Conservation (phyloP, 139 green algal species). For the Mesotaenium endlicherianum region DNA sequence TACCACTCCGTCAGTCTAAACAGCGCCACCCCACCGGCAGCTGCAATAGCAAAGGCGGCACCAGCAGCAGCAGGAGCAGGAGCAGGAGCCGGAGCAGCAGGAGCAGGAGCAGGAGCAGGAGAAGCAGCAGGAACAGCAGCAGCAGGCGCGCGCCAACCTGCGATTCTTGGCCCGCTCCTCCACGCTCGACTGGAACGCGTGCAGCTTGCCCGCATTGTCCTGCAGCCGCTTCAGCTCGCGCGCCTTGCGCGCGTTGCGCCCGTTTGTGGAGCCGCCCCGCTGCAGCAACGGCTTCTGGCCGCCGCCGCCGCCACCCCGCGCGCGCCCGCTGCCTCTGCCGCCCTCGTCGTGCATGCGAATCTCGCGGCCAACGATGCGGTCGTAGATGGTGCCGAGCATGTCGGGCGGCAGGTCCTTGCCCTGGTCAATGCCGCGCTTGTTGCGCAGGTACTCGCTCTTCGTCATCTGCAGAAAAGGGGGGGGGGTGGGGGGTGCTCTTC, state of each 20-base stretch:
- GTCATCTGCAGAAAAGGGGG: conserved; percentile 21
- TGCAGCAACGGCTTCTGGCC: too few relatives aligned
- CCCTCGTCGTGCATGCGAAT: conserved; percentile 60
- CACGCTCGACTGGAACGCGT: background rate
- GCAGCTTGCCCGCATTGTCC: background rate
- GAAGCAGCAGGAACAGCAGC: background rate
- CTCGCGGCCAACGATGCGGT: conserved; percentile 69
- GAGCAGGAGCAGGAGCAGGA: background rate
- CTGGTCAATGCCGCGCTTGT: conserved; percentile 30
- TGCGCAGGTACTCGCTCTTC: conserved; percentile 18
- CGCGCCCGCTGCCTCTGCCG: background rate
- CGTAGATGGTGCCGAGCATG: conserved; percentile 77
- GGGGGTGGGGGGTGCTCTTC: too few relatives aligned
- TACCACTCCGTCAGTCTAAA: background rate
- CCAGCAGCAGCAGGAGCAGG: background rate
- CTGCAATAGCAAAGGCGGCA: too few relatives aligned
- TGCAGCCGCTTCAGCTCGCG: background rate
- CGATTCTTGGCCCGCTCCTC: background rate
- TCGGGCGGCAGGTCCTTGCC: conserved; percentile 61
- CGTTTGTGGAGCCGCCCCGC: too few relatives aligned
- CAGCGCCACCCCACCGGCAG: background rate
- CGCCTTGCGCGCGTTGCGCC: background rate
- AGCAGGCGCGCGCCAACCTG: too few relatives aligned
- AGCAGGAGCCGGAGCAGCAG: background rate
- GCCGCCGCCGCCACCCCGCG: background rate